Evolutionary conservation across 345 rosid species (phyloP).

Genomic region (Litchi chinensis): DNA sequence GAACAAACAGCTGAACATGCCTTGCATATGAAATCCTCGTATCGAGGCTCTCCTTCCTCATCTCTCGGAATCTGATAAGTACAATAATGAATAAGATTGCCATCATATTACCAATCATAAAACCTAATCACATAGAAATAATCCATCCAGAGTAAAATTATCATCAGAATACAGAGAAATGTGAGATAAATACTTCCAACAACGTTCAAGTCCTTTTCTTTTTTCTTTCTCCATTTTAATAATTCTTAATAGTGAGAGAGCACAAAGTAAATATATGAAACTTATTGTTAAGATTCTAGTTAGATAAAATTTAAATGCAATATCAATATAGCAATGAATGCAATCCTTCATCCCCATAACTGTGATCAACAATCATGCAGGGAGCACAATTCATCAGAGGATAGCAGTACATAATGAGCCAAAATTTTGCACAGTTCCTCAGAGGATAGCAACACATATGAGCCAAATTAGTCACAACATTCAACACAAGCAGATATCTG

Average conservation of each 20-base stretch:
- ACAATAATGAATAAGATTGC: neutral
- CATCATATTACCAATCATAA: neutral
- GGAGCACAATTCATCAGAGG: neutral
- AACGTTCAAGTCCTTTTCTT: neutral
- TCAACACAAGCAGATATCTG: neutral
- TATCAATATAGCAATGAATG: neutral
- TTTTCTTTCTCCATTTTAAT: neutral
- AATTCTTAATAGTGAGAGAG: neutral
- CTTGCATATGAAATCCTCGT: constrained; percentile 88
- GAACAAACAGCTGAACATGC: constrained; percentile 68
- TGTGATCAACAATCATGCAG: constrained; percentile 9
- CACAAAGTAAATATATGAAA: neutral
- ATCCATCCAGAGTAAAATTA: neutral
- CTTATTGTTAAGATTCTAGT: neutral
- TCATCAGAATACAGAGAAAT: neutral
- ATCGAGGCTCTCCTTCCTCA: constrained; percentile 84
- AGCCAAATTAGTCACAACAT: neutral
- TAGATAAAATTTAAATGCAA: neutral
- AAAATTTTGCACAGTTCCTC: neutral
- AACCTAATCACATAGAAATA: constrained; percentile 1
- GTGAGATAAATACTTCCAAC: neutral
- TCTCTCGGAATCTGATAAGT: constrained; percentile 75
- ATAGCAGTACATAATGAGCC: neutral
- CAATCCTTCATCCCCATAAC: neutral
- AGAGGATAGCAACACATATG: too few species aligned